phyloP scores from a whole-genome alignment of 805 yeast species.

The Metschnikowia dekortorum region DNA sequence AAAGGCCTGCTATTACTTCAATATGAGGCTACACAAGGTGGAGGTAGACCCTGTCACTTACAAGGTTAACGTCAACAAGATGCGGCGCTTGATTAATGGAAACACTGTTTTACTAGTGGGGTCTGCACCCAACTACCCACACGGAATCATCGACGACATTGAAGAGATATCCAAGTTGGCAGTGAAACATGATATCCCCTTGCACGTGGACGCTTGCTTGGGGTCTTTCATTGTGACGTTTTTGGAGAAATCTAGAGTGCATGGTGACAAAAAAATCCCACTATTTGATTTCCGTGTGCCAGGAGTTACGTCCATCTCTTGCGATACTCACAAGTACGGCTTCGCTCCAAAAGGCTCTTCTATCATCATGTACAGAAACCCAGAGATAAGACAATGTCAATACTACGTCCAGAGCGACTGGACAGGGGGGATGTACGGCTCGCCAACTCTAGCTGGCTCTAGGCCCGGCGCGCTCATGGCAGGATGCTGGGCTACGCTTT shows the following conservation, averaged over 20 bases:
- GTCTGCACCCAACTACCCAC: conserved; percentile 96
- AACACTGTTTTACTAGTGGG: conserved; percentile 86
- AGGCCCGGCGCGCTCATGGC: conserved; percentile 96
- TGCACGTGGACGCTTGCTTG: conserved; percentile 93
- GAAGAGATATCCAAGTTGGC: conserved; percentile 65
- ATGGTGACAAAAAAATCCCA: conserved; percentile 44
- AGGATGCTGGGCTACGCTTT: conserved; percentile 97
- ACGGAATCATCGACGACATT: conserved; percentile 91
- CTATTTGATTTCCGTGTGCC: conserved; percentile 80
- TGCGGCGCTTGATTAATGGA: conserved; percentile 59
- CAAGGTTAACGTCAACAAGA: conserved; percentile 62
- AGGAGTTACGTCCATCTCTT: conserved; percentile 95
- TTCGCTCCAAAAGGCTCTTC: conserved; percentile 98
- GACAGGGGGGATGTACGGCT: conserved; percentile 95
- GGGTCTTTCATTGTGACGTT: conserved; percentile 90
- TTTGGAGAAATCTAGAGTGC: conserved; percentile 52
- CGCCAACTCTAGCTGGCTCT: conserved; percentile 95
- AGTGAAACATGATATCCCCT: conserved; percentile 63
- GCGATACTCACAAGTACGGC: conserved; percentile 98
- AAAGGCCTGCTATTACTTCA: conserved; percentile 88
- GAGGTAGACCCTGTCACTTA: conserved; percentile 65
- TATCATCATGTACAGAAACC: conserved; percentile 78
- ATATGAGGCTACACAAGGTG: conserved; percentile 77
- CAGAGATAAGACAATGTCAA: conserved; percentile 68
- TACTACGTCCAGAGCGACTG: conserved; percentile 80